phyloP scores from a whole-genome alignment of 2,329 filamentous ascomycete genomes.

The Zasmidium angulare region DNA sequence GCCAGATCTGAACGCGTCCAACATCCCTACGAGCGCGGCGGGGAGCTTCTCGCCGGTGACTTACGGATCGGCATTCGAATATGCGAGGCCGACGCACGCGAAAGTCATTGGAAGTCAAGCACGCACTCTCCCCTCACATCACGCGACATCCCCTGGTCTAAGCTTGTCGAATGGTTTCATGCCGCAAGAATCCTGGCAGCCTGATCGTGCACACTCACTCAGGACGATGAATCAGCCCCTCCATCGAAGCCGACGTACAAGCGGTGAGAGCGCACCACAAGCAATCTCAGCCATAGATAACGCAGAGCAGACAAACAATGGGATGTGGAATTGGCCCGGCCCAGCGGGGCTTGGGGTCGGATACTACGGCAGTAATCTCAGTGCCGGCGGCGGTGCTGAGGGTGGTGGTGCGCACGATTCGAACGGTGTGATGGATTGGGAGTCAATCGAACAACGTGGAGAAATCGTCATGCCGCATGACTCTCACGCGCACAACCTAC shows the following conservation, averaged over 20 bases:
- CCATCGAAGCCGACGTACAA: background rate
- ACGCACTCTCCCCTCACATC: background rate
- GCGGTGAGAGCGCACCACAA: background rate
- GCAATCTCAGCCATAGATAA: background rate
- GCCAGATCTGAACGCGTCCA: background rate
- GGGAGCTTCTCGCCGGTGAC: constrained; percentile 6
- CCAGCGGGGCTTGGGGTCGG: background rate
- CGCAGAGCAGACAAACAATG: background rate
- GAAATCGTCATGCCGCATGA: constrained; percentile 16
- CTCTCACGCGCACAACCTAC: constrained; percentile 9
- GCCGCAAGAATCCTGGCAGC: constrained; percentile 1
- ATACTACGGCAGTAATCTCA: background rate
- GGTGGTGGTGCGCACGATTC: constrained; percentile 9
- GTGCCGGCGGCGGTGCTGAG: too few species aligned
- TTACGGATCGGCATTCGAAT: constrained; percentile 3
- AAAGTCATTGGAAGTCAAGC: background rate
- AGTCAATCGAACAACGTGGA: constrained; percentile 17
- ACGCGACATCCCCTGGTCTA: background rate
- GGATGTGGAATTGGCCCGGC: background rate
- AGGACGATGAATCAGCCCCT: background rate
- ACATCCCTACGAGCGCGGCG: constrained; percentile 3
- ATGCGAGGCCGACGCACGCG: background rate
- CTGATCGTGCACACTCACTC: background rate
- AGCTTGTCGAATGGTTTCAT: background rate
- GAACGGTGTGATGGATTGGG: constrained; percentile 7